Conservation (phyloP, 345 rosid genomes). For the Brassica juncea region DNA sequence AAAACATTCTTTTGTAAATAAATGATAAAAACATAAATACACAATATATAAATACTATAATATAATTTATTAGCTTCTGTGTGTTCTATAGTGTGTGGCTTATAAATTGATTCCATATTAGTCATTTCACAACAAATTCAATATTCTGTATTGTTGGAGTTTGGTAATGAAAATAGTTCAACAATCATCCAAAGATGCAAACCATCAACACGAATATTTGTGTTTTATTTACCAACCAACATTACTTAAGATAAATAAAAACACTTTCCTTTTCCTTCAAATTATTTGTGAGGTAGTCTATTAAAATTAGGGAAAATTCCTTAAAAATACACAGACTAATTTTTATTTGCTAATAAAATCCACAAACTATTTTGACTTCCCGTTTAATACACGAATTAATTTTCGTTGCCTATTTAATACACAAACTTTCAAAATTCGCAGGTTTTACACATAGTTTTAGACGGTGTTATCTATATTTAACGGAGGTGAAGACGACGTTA, state of each 20-base stretch:
- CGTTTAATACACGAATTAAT: too few relatives aligned
- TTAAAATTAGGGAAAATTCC: too few relatives aligned
- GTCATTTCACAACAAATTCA: background rate
- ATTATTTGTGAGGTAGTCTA: slow-evolving; percentile 1
- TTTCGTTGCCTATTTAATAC: too few relatives aligned
- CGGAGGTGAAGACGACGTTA: too few relatives aligned
- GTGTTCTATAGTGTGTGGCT: too few relatives aligned
- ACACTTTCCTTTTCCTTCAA: background rate
- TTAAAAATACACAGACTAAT: too few relatives aligned
- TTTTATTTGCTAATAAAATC: too few relatives aligned
- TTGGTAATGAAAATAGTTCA: slow-evolving; percentile 13
- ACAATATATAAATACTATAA: background rate
- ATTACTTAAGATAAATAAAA: background rate
- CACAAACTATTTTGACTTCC: too few relatives aligned
- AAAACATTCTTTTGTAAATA: background rate
- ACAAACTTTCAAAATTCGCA: too few relatives aligned
- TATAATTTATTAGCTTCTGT: background rate
- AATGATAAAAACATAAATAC: background rate
- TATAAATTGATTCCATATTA: too few relatives aligned
- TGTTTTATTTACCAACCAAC: slow-evolving; percentile 15
- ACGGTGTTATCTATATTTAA: too few relatives aligned
- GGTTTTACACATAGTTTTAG: too few relatives aligned
- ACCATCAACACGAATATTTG: background rate
- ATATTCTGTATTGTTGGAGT: background rate
- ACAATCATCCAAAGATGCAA: slow-evolving; percentile 18